These are phyloP conservation scores for Royoungia palumana DNA, from an alignment of 768 basidiomycete species.

Conservation along the genomic window DNA sequence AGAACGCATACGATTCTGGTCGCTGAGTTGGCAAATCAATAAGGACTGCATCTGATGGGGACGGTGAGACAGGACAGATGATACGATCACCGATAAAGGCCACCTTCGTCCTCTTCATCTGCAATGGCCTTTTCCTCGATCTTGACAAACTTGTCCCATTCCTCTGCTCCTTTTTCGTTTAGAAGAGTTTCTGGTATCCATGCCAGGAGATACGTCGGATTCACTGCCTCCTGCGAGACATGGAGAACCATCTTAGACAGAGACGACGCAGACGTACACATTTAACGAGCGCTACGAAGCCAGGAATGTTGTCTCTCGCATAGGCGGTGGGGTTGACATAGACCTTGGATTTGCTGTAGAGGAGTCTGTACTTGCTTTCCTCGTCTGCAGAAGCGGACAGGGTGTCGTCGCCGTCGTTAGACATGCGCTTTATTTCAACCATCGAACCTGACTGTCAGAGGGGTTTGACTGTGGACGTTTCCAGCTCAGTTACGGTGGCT, in stretches of 20 bases:
- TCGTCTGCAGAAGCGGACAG: slow-evolving; percentile 36
- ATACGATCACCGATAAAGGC: slow-evolving; percentile 10
- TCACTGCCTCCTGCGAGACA: slow-evolving; percentile 58
- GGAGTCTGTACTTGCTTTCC: slow-evolving; percentile 62
- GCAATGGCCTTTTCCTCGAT: slow-evolving; percentile 63
- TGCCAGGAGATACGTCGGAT: slow-evolving; percentile 76
- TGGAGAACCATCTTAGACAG: slow-evolving; percentile 7
- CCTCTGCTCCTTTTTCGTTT: slow-evolving; percentile 74
- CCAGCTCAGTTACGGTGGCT: slow-evolving; percentile 16
- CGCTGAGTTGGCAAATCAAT: slow-evolving; percentile 81
- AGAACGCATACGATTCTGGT: slow-evolving; percentile 92
- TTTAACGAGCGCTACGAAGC: slow-evolving; percentile 90
- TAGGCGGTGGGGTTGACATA: slow-evolving; percentile 94
- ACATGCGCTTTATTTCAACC: slow-evolving; percentile 66
- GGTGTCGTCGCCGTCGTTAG: slow-evolving; percentile 15
- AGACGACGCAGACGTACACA: slow-evolving; percentile 49
- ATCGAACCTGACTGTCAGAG: slow-evolving; percentile 50
- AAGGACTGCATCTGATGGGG: slow-evolving; percentile 66
- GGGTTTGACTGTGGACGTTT: slow-evolving; percentile 7
- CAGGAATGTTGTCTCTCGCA: slow-evolving; percentile 88
- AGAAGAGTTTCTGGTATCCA: slow-evolving; percentile 92
- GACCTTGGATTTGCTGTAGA: slow-evolving; percentile 93
- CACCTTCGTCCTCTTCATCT: slow-evolving; percentile 75
- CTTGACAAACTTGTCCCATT: slow-evolving; percentile 88
- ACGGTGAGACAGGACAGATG: slow-evolving; percentile 5